Percentiles rank a stretch among this genome's conserved stretches.
phyloP scores from a whole-genome alignment of 225 moss, liverwort and hornwort genomes.

The Bryoerythrophyllum caledonicum region DNA sequence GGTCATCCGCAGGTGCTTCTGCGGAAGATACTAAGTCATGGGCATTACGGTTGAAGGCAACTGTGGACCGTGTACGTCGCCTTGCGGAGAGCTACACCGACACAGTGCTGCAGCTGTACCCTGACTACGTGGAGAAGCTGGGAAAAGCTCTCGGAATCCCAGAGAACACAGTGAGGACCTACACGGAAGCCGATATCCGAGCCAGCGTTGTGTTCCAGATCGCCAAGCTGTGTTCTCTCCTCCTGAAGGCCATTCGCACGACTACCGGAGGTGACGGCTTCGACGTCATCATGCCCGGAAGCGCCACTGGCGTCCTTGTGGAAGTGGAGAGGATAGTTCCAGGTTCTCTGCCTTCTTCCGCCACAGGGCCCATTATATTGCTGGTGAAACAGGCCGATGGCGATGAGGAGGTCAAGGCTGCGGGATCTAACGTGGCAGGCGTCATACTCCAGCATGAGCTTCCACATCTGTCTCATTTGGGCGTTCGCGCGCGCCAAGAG shows the following conservation, averaged over 20 bases:
- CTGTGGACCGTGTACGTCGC: constrained; percentile 68
- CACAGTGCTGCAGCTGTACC: constrained; percentile 68
- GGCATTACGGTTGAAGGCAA: constrained; percentile 76
- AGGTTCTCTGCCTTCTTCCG: constrained; percentile 52
- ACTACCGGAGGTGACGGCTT: constrained; percentile 70
- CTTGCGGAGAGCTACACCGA: constrained; percentile 74
- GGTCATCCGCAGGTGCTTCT: constrained; percentile 49
- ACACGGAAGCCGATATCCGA: constrained; percentile 76
- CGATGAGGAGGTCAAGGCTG: constrained; percentile 88
- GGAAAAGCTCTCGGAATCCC: constrained; percentile 76
- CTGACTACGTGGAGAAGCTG: constrained; percentile 59
- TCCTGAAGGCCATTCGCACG: constrained; percentile 62
- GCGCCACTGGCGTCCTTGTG: constrained; percentile 61
- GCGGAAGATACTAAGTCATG: constrained; percentile 47
- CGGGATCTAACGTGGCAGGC: constrained; percentile 64
- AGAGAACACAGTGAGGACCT: constrained; percentile 67
- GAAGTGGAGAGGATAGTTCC: constrained; percentile 74
- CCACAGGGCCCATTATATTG: constrained; percentile 59
- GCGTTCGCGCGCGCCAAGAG: constrained; percentile 80
- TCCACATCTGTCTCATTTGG: constrained; percentile 82
- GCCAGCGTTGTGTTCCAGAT: constrained; percentile 82
- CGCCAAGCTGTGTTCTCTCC: constrained; percentile 70
- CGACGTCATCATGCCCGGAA: constrained; percentile 78
- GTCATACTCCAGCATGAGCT: constrained; percentile 82
- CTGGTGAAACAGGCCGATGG: constrained; percentile 79